phyloP scores from a whole-genome alignment of 1,284 basidiomycete genomes.

The Naganishia sp. region DNA sequence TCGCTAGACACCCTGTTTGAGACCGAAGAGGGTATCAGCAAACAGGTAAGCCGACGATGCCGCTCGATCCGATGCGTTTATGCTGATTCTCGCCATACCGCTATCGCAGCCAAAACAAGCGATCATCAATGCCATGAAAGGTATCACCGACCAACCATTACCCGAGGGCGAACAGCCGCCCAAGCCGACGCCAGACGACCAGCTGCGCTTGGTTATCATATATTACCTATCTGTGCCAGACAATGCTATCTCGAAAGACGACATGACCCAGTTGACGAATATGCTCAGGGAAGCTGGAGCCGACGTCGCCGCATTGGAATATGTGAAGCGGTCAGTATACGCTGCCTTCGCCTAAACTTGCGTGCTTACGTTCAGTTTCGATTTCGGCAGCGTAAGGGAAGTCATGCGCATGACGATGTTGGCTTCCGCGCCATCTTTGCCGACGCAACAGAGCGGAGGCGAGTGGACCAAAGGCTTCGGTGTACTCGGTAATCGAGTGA shows the following conservation, averaged over 20 bases:
- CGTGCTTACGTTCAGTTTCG: neutral
- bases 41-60: conserved; percentile 62
- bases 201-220: conserved; percentile 88
- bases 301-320: conserved; percentile 83
- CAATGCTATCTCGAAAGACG: conserved; percentile 76
- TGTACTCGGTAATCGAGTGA: conserved; percentile 81
- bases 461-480: conserved; percentile 78
- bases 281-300: conserved; percentile 78
- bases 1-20: conserved; percentile 96
- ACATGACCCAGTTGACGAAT: conserved; percentile 81
- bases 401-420: conserved; percentile 87
- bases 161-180: conserved; percentile 58
- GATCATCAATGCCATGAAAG: conserved; percentile 74
- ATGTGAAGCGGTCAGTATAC: conserved; percentile 71
- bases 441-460: conserved; percentile 58
- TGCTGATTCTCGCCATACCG: neutral
- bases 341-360: neutral
- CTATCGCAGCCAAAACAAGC: conserved; percentile 66
- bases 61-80: neutral
- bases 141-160: conserved; percentile 62
- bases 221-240: conserved; percentile 89
- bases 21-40: conserved; percentile 84
- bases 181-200: conserved; percentile 69
- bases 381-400: conserved; percentile 65
- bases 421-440: conserved; percentile 69